phyloP scores from a whole-genome alignment of 805 yeast genomes.

The Metschnikowia similis region DNA sequence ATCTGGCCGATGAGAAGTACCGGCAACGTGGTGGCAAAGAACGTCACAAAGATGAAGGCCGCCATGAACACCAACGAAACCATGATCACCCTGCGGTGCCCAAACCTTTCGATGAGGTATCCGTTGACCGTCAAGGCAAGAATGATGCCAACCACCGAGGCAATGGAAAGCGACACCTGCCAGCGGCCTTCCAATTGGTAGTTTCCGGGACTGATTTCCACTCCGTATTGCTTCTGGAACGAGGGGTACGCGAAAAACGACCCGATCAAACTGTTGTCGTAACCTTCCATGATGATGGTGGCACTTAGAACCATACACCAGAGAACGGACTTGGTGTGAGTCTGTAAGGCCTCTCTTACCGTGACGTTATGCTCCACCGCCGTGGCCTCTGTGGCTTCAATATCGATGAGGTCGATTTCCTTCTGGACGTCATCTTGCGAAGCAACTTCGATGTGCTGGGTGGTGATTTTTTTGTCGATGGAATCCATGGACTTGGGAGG shows the following conservation, averaged over 20 bases:
- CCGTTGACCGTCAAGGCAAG: conserved; percentile 44
- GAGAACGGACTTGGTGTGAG: conserved; percentile 11
- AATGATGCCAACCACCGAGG: conserved; percentile 26
- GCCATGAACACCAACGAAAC: conserved; percentile 22
- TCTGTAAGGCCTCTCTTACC: conserved; percentile 8
- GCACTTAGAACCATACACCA: conserved; percentile 10
- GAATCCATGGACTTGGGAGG: neutral
- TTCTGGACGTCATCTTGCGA: neutral
- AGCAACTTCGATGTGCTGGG: conserved; percentile 3
- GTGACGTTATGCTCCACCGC: conserved; percentile 19
- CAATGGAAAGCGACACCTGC: conserved; percentile 22
- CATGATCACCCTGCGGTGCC: conserved; percentile 38
- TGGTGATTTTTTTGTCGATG: neutral
- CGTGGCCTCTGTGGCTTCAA: conserved; percentile 19
- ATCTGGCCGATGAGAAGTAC: conserved; percentile 42
- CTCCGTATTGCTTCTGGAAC: conserved; percentile 8
- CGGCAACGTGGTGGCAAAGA: conserved; percentile 40
- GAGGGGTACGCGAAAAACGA: conserved; percentile 11
- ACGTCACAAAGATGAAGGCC: conserved; percentile 44
- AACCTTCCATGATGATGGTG: conserved; percentile 13
- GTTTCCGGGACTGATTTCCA: neutral
- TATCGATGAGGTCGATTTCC: conserved; percentile 2
- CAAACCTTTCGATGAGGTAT: conserved; percentile 38
- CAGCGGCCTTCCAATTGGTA: conserved; percentile 8
- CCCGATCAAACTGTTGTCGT: conserved; percentile 10